Conservation (phyloP, 495 filamentous ascomycete species). For the Copromyces sp. region DNA sequence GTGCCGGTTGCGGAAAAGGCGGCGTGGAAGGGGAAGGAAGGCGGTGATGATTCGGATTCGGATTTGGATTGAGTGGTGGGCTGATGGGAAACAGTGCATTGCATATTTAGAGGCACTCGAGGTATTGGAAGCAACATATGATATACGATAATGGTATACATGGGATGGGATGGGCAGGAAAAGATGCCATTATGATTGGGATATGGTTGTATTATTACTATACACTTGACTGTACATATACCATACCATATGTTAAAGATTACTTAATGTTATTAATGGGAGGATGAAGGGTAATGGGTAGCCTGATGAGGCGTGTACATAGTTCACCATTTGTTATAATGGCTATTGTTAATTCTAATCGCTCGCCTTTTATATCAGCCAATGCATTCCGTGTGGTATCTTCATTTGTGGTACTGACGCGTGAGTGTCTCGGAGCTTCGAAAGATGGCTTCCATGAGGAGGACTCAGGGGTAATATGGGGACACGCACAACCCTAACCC, state of each 20-base stretch:
- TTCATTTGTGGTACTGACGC: background rate
- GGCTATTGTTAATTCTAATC: background rate
- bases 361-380: background rate
- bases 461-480: background rate
- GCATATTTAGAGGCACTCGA: background rate
- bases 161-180: background rate
- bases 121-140: background rate
- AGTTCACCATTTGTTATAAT: background rate
- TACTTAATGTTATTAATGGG: background rate
- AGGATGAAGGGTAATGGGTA: background rate
- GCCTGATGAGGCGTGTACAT: background rate
- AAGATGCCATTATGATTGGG: background rate
- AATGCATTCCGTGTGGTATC: background rate
- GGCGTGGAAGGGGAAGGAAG: conserved; percentile 33
- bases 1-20: conserved; percentile 58
- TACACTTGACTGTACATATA: background rate
- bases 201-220: background rate
- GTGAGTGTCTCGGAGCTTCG: background rate
- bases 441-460: background rate
- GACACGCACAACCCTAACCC: background rate
- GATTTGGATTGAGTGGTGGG: conserved; percentile 20
- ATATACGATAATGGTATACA: background rate
- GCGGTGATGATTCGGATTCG: conserved; percentile 22
- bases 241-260: background rate
- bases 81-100: background rate